Evolutionary conservation across 768 basidiomycete genomes (phyloP), one percentile per base, ranked within the genome.

Genomic region (Boletellus sp.): DNA sequence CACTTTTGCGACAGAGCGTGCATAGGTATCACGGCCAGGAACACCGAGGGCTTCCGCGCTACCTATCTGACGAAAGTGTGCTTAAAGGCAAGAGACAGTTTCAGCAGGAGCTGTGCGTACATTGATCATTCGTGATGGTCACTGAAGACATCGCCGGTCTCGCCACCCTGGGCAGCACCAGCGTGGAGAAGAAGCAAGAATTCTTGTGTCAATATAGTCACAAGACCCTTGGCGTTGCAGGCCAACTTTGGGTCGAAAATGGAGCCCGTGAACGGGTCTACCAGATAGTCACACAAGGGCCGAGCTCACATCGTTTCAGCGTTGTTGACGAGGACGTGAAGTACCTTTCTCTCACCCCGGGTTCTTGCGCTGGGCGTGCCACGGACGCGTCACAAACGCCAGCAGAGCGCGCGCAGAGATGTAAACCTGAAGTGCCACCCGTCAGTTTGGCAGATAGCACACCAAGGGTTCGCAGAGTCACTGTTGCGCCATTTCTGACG

Each of bases 1-100:
- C 6, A 78, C 81, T 60, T 87, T 87, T n/a, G 78, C 78, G 4
- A 81, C 77, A 28, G 80, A 76, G 59, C 85, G 85, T 0, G 83
- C 80, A 53, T 81, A 85, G 2, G 83, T 85, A 54, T 85, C 81
- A 50, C 78, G 73, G 20, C 70, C 65, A 2, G 81, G 80, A 4
- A 83, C 75, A 17, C 60, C 56, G 3, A 77, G 55, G 10, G 78
- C 83, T 58, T 85, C 84, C 33, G 85, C 75, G 15, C 79, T 83
- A 31, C 77, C 84, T 55, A 79, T 84, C 81, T 85, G 50, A 37
- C 11, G 34, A 37, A 28, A 41, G 20, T 10, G 16, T 33, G 22
- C 16, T 42, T 16, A 23, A 22, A 39, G n/a, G 35, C 38, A 28
- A 40, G 23, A 44, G 20, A 43, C 8, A 22, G 22, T 34, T 8